Base-by-base conservation (phyloP, 768 basidiomycete species). In the Naganishia vaughanmartiniae region DNA sequence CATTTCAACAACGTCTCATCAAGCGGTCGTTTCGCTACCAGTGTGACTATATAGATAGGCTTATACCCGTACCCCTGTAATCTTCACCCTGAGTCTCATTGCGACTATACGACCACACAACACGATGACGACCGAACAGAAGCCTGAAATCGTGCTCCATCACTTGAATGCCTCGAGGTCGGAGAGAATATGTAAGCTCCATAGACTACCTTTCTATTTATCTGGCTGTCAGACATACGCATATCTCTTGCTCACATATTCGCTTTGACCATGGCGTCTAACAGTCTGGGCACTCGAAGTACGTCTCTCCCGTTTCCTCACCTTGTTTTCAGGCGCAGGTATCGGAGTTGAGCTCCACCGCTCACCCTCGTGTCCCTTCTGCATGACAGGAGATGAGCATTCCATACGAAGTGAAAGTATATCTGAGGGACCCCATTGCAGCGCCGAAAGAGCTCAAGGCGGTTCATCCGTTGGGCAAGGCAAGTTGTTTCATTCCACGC, bases 81-180 rank as follows among this genome's bases (percentile, higher is more conserved):
- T 60, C 31, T n/a, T 24, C 33, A 9, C 36, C 26, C 15, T 15
- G 42, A 15, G 24, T 51, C 21, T 42, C 6, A 51, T 26, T 14
- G n/a, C 19, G 12, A 26, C 48, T 4, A 15, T 26, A 26, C 48
- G 14, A 51, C 54, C 15, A 63, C 58, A 42, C 15, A 42, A 57
- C 70, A 55, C 19, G 2, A 72, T 73, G 60, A 33, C 60, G n/a
- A n/a, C 51, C 48, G 56, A 33, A 31, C 39, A 72, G 69, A 69
- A 28, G 63, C 73, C 67, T 21, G 28, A 77, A 30, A 76, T 80
- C 57, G 73, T 73, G 12, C 57, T 80, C 3, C 79, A 80, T 63
- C 79, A 80, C 72, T 71, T 80, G 51, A 77, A 78, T 54, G 65
- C 66, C 15, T 78, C 77, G 6, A 66, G 79, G 28, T 79, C 78